Conservation (phyloP, 768 basidiomycete genomes). For the Boletus subcaerulescens region DNA sequence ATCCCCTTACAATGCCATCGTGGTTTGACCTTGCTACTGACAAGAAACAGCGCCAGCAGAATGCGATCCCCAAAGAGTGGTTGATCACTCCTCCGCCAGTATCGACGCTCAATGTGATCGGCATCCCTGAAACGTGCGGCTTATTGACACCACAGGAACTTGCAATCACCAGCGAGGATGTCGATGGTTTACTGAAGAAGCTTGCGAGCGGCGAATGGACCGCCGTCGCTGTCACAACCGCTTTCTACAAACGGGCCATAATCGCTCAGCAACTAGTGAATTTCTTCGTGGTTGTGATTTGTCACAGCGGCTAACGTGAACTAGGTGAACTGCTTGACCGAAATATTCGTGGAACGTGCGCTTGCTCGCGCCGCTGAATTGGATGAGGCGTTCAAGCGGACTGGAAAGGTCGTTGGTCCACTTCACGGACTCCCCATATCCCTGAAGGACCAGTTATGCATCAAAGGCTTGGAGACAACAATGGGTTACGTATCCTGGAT, state of each 20-base stretch:
- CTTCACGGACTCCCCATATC: constrained; percentile 76
- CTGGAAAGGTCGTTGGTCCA: constrained; percentile 65
- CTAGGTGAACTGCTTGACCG: constrained; percentile 79
- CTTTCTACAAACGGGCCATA: constrained; percentile 75
- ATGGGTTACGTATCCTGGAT: constrained; percentile 79
- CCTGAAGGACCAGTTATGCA: constrained; percentile 69
- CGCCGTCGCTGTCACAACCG: constrained; percentile 63
- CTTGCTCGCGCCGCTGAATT: constrained; percentile 60
- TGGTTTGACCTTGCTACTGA: constrained; percentile 56
- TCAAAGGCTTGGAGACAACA: constrained; percentile 67
- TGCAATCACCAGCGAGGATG: constrained; percentile 53
- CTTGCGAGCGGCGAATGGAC: constrained; percentile 57
- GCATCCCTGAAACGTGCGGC: constrained; percentile 53
- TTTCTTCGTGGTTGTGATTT: background rate
- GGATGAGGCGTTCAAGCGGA: constrained; percentile 58
- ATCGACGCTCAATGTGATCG: constrained; percentile 49
- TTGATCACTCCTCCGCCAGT: constrained; percentile 46
- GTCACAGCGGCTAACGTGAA: background rate
- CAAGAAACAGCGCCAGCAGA: constrained; percentile 52
- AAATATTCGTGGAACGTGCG: constrained; percentile 77
- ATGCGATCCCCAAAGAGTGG: constrained; percentile 66
- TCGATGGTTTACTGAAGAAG: constrained; percentile 50
- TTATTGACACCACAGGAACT: constrained; percentile 56
- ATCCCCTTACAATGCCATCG: constrained; percentile 2
- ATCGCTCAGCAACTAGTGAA: constrained; percentile 75